These are phyloP conservation scores for Oryza officinalis DNA, from an alignment of 176 grass and related monocot species.

Conservation along the genomic window DNA sequence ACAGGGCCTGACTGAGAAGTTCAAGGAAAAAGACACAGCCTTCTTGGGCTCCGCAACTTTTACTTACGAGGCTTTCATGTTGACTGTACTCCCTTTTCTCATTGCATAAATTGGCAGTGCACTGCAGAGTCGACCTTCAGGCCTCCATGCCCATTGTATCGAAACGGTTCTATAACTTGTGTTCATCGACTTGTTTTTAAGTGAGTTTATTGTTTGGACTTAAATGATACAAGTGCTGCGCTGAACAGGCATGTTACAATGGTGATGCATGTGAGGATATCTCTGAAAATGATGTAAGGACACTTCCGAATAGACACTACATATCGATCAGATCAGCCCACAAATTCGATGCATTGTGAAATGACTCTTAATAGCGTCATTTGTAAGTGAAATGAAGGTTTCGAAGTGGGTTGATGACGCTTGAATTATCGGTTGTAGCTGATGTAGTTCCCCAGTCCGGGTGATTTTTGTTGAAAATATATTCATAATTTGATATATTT, in stretches of 20 bases:
- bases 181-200: background rate
- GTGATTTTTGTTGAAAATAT: too few relatives aligned
- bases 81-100: conserved; percentile 85
- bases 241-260: background rate
- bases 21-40: conserved; percentile 79
- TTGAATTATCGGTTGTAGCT: too few relatives aligned
- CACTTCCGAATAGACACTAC: too few relatives aligned
- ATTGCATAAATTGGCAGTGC: conserved; percentile 42
- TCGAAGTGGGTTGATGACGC: too few relatives aligned
- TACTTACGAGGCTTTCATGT: conserved; percentile 86
- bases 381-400: too few relatives aligned
- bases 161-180: background rate
- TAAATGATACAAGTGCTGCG: background rate
- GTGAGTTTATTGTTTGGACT: background rate
- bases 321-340: too few relatives aligned
- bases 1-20: conserved; percentile 96
- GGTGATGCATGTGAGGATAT: background rate
- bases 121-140: background rate
- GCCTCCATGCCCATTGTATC: background rate
- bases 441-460: too few relatives aligned
- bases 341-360: too few relatives aligned
- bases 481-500: too few relatives aligned
- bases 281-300: background rate
- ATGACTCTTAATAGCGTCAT: too few relatives aligned
- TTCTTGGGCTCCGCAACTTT: conserved; percentile 80